Conservation (phyloP, 1,139 yeast species). For the Debaryomycetaceae sp. region DNA sequence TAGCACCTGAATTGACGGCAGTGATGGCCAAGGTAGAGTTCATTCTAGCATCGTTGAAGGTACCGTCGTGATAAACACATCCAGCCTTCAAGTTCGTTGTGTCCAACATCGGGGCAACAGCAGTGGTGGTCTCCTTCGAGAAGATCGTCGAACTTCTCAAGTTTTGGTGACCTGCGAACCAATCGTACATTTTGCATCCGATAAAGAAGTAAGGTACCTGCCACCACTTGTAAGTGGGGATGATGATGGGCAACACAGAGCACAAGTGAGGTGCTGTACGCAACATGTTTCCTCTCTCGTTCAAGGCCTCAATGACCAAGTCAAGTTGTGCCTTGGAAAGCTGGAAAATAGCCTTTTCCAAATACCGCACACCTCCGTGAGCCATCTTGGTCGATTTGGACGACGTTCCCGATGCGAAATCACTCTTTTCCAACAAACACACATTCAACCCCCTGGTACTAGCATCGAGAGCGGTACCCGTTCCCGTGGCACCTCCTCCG, state of each 20-base stretch:
- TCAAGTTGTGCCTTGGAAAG: constrained; percentile 88
- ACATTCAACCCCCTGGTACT: constrained; percentile 87
- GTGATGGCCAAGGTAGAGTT: constrained; percentile 82
- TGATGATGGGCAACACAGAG: constrained; percentile 85
- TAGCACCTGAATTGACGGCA: constrained; percentile 85
- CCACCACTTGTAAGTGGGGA: constrained; percentile 95
- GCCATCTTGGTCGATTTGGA: constrained; percentile 97
- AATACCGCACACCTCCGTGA: constrained; percentile 94
- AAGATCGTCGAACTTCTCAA: constrained; percentile 75
- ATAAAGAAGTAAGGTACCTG: constrained; percentile 91
- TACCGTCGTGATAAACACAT: constrained; percentile 91
- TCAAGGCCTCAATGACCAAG: constrained; percentile 89
- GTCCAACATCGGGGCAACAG: constrained; percentile 86
- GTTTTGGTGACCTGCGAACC: constrained; percentile 89
- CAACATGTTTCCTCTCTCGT: constrained; percentile 86
- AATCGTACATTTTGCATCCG: constrained; percentile 89
- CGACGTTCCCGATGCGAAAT: constrained; percentile 89
- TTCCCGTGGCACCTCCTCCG: constrained; percentile 96
- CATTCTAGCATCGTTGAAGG: constrained; percentile 91
- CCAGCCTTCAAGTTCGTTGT: constrained; percentile 80
- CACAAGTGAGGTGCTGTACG: constrained; percentile 93
- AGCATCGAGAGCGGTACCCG: constrained; percentile 93
- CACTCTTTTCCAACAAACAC: constrained; percentile 80
- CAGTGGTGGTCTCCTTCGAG: constrained; percentile 63
- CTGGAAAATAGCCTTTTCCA: constrained; percentile 92